Base-by-base conservation (phyloP, 2,329 filamentous ascomycete genomes). In the Aspergillus jensenii region DNA sequence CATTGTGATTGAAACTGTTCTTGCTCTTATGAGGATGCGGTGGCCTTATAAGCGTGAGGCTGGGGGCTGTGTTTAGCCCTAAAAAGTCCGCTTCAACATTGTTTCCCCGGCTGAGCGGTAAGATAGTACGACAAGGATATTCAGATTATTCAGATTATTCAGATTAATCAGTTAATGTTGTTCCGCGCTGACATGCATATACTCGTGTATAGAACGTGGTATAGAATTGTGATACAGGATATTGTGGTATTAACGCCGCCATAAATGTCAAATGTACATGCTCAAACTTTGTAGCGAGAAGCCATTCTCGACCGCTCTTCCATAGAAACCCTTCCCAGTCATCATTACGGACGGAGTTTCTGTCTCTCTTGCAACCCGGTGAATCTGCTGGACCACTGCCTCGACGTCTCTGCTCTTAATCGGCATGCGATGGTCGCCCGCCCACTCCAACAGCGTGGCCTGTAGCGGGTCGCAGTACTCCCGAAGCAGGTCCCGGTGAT, bases 361-460 rank as follows among this genome's bases (percentile, higher is more conserved):
- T 44, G 41, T 21, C 19, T 17, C n/a, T 23, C 17, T 21, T 8
- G 41, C 41, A 9, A 44, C n/a, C 6, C 19, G n/a, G 17, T 23
- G 41, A 14, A 44, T 44, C 19, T 21, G 41, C 23, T 44, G 41
- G 1, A 52, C 55, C 15, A 54, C 41, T 3, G 27, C 12, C n/a
- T 11, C 14, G 7, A 91, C 87, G 71, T 92, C 89, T 33, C 72
- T 75, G 23, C 75, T 78, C 77, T 88, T 90, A 58, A 93, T 81
- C 1, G 89, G 88, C 49, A 93, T 78, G 7, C 90, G 76, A 70
- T 93, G 90, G 1, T 79, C 81, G 0, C 89, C 90, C 56, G 90
- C 83, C 90, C 90, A 93, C 71, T 91, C 87, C 43, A 91, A 59
- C 39, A 73, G 79, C 6, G 81, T 76, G 3, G 76, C 83, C 0